Evolutionary conservation across 208 protist genomes (phyloP), one percentile per base, ranked within the genome.

Genomic region (Trypanosoma grayi): DNA sequence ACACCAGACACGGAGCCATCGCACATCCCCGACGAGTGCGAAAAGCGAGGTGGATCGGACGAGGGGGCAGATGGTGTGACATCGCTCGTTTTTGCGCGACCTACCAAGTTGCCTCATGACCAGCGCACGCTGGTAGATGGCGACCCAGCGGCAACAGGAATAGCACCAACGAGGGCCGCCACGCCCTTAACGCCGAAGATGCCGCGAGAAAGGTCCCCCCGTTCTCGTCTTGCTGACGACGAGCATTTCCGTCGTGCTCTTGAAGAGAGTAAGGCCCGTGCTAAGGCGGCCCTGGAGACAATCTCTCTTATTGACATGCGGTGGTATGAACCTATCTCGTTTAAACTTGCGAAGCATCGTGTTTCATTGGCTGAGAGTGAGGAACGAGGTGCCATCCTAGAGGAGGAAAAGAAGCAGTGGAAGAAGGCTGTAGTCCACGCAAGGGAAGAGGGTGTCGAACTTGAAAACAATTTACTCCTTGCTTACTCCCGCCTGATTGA

Each of bases 281-380:
- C 41, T 13, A 56, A 47, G 25, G 36, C 47, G 2, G 39, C 31
- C 16, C 24, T 65, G 14, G 57, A 70, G 16, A 50, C 53, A 3
- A 70, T 70, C 44, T 9, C n/a, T 13, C 43, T 34, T 39, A 62
- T 70, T 48, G 55, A 62, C 27, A 62, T 45, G 37, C 45, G 36
- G 22, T 57, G 25, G 2, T 16, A 41, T 45, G 64, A 70, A 36
- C 64, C 64, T 41, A 24, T 62, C n/a, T 34, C 53, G 1, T 62
- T 70, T 36, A 60, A 60, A 24, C 16, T 70, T 25, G 55, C 53
- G 13, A 70, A 62, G 27, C 64, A 60, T 57, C 64, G 55, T 24
- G 5, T 70, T 36, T 34, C 2, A 1, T 34, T 57, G 10, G 18
- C 16, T 41, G 64, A 70, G 31, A 44, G 37, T 8, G 64, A 51